Conservation (phyloP, 192 early-diverging fungal species). For the Coemansia sp. region DNA sequence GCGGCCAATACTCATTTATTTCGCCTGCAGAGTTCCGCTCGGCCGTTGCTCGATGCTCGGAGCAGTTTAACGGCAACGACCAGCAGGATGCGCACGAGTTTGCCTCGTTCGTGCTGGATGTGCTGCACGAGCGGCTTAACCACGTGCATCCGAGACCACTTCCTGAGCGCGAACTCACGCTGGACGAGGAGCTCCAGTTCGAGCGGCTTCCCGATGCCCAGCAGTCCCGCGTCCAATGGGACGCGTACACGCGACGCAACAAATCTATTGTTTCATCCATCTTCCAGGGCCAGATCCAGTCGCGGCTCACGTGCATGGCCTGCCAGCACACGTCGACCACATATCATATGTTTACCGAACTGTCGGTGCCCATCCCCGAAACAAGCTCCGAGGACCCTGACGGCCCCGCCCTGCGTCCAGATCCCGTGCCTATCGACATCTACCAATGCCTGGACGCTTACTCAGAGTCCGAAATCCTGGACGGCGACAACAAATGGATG, state of each 20-base stretch:
- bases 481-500: constrained; percentile 88
- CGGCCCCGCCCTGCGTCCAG: neutral
- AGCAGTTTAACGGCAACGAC: constrained; percentile 83
- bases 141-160: constrained; percentile 52
- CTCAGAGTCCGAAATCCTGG: constrained; percentile 79
- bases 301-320: constrained; percentile 40
- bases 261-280: constrained; percentile 82
- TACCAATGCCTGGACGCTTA: constrained; percentile 85
- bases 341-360: constrained; percentile 88
- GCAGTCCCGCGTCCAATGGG: constrained; percentile 70
- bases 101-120: constrained; percentile 83
- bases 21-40: constrained; percentile 79
- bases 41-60: constrained; percentile 70
- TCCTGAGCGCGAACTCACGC: constrained; percentile 45
- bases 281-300: constrained; percentile 74
- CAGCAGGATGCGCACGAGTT: constrained; percentile 99
- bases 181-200: constrained; percentile 59
- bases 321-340: constrained; percentile 58
- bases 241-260: constrained; percentile 70
- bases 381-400: no score
- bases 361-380: constrained; percentile 84
- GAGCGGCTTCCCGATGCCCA: constrained; percentile 66
- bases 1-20: constrained; percentile 69
- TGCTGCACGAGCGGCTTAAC: constrained; percentile 92
- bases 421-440: constrained; percentile 46